Evolutionary conservation across 176 grass and related monocot species (phyloP).

Genomic region (Chloris gayana): DNA sequence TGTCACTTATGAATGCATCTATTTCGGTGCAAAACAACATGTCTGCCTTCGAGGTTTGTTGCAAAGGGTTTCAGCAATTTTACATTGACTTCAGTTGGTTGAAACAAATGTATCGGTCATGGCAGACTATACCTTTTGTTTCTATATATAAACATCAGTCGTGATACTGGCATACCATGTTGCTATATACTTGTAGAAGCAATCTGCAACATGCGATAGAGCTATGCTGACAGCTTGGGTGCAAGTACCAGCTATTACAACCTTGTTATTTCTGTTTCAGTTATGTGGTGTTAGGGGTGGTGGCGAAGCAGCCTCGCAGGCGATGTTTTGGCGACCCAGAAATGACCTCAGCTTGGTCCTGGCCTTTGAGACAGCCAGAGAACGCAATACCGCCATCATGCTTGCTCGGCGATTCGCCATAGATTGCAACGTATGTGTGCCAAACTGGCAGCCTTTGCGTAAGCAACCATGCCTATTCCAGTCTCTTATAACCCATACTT

Average conservation of each 20-base stretch:
- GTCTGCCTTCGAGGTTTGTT: not conserved
- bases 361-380: constrained; percentile 71
- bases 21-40: constrained; percentile 2
- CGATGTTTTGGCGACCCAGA: constrained; percentile 71
- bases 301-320: constrained; percentile 63
- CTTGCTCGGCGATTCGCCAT: constrained; percentile 76
- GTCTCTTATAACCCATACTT: not conserved
- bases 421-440: constrained; percentile 75
- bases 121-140: not conserved
- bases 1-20: no score
- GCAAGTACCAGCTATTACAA: not conserved
- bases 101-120: not conserved
- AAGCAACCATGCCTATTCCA: not conserved
- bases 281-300: constrained; percentile 77
- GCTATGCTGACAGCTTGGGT: not conserved
- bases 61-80: not conserved
- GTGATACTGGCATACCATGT: not conserved
- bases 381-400: constrained; percentile 80
- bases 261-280: constrained; percentile 38
- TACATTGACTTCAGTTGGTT: not conserved
- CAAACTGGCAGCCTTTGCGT: not conserved
- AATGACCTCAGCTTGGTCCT: constrained; percentile 61
- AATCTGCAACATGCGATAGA: not conserved
- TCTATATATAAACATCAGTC: not conserved
- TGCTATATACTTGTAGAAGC: not conserved